Base-by-base conservation (phyloP, 1,284 basidiomycete species). In the Pisolithus thermaeus region DNA sequence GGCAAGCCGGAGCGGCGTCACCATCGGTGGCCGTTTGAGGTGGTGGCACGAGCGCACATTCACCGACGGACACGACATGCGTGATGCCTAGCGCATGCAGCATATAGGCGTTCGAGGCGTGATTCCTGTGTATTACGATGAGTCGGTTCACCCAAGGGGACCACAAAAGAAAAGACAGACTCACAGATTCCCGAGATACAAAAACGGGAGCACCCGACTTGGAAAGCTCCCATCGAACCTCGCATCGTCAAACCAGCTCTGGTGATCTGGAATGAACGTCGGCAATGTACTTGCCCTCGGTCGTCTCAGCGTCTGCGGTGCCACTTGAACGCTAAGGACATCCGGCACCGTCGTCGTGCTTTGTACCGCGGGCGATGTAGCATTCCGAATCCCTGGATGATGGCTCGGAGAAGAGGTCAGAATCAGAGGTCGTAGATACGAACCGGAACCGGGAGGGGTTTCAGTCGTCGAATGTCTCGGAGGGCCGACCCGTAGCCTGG, bases 181-280 rank as follows among this genome's bases (percentile, higher is more conserved):
- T 69, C 64, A 91, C 87, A 97, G 67, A 69, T 97, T 97, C 50
- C 96, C 95, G 44, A 99, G 81, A 72, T 98, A 99, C 62, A 99
- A 77, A 73, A 93, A 96, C 39, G 92, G 92, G 54, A 97, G 70
- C 57, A 99, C 94, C 30, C 94, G 80, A 62, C 90, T 94, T 7
- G 96, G 95, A 73, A 99, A 95, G 58, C 90, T 92, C 25, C 95
- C 95, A 64, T 99, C 94, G 66, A 98, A 99, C 54, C 90, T 74
- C 37, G 83, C 78, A 68, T 94, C 91, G 61, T 92, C 87, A 70
- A 97, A 97, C 95, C 95, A 98, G 9, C 84, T 77, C 67, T 87
- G 82, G 58, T 90, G 87, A 62, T 87, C 83, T 27, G 78, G 75
- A 47, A 78, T 74, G 52, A 83, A 71, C 51, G 80, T 78, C 23